Conservation (phyloP, 768 basidiomycete species). For the Boletus pseudopeckii region DNA sequence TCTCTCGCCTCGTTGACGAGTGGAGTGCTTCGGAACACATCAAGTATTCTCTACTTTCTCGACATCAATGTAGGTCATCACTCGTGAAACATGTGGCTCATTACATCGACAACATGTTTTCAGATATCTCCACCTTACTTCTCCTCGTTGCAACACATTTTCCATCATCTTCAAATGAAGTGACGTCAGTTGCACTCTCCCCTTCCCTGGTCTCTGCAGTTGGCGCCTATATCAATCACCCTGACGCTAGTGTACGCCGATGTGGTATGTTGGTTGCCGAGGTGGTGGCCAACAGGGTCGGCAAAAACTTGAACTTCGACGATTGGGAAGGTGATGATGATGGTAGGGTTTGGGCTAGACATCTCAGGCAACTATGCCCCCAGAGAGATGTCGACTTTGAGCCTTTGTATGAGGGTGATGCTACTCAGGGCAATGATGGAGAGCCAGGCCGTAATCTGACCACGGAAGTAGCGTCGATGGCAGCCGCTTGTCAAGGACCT, state of each 20-base stretch:
- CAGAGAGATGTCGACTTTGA: conserved; percentile 52
- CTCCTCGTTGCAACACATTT: conserved; percentile 64
- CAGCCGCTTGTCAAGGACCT: conserved; percentile 1
- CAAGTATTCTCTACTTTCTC: conserved; percentile 69
- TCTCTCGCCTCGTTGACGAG: conserved; percentile 48
- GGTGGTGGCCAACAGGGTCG: conserved; percentile 56
- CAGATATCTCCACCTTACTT: conserved; percentile 74
- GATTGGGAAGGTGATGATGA: conserved; percentile 79
- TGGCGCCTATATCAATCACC: conserved; percentile 72
- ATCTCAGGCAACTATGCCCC: conserved; percentile 51
- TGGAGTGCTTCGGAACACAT: conserved; percentile 82
- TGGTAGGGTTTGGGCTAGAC: conserved; percentile 61
- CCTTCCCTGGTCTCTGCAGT: conserved; percentile 66
- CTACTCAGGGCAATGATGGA: conserved; percentile 2
- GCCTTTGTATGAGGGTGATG: conserved; percentile 18
- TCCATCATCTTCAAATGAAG: conserved; percentile 43
- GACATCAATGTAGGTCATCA: conserved; percentile 67
- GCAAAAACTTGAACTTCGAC: conserved; percentile 72
- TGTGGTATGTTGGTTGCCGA: conserved; percentile 95
- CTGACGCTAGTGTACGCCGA: conserved; percentile 70
- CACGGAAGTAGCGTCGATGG: conserved; percentile 5
- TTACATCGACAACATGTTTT: background rate
- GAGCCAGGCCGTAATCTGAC: conserved; percentile 13
- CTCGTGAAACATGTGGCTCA: background rate
- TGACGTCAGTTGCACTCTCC: conserved; percentile 49